Conservation (phyloP, 805 yeast genomes). For the Wickerhamomyces tratensis region DNA sequence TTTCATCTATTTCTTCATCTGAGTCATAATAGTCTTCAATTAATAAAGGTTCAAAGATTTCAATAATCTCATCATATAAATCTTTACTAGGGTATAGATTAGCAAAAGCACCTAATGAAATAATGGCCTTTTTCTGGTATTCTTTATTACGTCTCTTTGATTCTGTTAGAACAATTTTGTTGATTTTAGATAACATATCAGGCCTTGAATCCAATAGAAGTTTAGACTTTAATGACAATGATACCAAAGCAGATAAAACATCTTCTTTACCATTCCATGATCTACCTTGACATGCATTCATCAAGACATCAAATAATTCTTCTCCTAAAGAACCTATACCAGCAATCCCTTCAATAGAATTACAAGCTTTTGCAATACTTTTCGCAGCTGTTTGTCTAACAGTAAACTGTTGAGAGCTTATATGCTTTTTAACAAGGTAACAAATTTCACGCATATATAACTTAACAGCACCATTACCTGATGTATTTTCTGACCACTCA, state of each 20-base stretch:
- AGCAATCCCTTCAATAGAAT: conserved; percentile 27
- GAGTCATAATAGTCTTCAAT: conserved; percentile 30
- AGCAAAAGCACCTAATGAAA: conserved; percentile 42
- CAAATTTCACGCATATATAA: conserved; percentile 65
- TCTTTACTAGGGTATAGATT: conserved; percentile 23
- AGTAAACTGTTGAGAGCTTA: conserved; percentile 49
- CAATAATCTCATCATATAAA: conserved; percentile 24
- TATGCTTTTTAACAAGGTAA: conserved; percentile 34
- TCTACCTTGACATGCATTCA: conserved; percentile 62
- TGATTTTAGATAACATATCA: conserved; percentile 27
- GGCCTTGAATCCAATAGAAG: conserved; percentile 20
- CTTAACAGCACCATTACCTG: conserved; percentile 60
- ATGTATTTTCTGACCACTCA: conserved; percentile 75
- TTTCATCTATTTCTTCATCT: conserved; percentile 27
- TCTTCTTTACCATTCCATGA: conserved; percentile 85
- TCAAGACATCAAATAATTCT: conserved; percentile 39
- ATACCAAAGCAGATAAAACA: conserved; percentile 60
- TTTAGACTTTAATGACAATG: conserved; percentile 39
- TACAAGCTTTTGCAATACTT: conserved; percentile 51
- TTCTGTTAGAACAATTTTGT: conserved; percentile 43
- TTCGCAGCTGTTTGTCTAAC: conserved; percentile 64
- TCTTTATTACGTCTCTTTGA: conserved; percentile 54
- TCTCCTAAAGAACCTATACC: conserved; percentile 14
- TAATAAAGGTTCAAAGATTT: conserved; percentile 21
- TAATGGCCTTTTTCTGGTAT: conserved; percentile 50